Percentiles rank a stretch among this genome's conserved stretches.
These are phyloP conservation scores for Monosporascus sp. DNA, from an alignment of 2,329 filamentous ascomycete genomes.

Conservation along the genomic window DNA sequence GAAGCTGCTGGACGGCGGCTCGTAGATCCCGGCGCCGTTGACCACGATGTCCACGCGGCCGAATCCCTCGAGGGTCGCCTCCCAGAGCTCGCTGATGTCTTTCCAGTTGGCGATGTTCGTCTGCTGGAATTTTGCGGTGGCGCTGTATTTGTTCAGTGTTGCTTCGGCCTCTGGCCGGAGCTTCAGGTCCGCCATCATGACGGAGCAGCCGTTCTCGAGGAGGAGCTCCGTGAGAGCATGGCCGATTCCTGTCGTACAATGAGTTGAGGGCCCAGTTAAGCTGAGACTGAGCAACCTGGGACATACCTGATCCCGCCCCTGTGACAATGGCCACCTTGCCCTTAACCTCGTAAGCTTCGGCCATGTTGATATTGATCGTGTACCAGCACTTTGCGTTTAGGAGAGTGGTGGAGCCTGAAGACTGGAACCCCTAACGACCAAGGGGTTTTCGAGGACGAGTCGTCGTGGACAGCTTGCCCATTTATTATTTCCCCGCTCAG, in stretches of 20 bases:
- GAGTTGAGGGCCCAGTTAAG: too few species aligned
- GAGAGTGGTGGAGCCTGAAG: too few species aligned
- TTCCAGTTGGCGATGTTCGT: conserved; percentile 16
- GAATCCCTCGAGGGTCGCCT: conserved; percentile 11
- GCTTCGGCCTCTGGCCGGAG: conserved; percentile 17
- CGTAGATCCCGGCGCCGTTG: conserved; percentile 12
- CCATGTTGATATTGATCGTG: too few species aligned
- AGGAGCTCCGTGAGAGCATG: conserved; percentile 14
- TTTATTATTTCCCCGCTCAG: too few species aligned
- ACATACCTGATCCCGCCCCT: too few species aligned
- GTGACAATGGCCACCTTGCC: too few species aligned
- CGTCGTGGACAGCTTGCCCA: too few species aligned
- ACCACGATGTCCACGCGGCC: conserved; percentile 12
- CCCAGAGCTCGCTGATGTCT: conserved; percentile 21
- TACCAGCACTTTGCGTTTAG: too few species aligned
- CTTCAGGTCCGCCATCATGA: conserved; percentile 19
- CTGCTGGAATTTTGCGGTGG: conserved; percentile 7
- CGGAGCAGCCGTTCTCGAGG: conserved; percentile 18
- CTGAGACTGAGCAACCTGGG: too few species aligned
- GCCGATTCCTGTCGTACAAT: conserved; percentile 9
- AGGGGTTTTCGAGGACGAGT: too few species aligned
- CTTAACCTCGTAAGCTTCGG: too few species aligned
- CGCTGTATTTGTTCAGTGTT: conserved; percentile 7
- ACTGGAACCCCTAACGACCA: too few species aligned
- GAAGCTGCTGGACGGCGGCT: conserved; percentile 16